Base-by-base conservation (phyloP, 129 eudicot genomes). In the Helichrysum umbraculigerum region DNA sequence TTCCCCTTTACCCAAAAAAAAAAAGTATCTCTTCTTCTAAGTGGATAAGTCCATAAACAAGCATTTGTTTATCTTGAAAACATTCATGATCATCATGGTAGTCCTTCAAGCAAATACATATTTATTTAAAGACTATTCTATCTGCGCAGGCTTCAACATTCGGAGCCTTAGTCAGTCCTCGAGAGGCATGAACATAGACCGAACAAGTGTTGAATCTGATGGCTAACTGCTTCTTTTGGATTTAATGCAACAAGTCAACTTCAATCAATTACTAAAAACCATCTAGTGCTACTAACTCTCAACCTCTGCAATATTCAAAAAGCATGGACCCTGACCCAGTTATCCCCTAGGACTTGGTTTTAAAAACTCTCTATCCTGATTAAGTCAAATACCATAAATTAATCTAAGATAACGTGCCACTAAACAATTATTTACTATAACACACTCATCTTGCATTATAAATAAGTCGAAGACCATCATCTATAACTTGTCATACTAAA, bases 251-350 rank as follows among this genome's bases (percentile, higher is more conserved):
- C 60, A 77, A 54, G 81, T 78, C 81, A 70, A 78, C 76, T 20
- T 78, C 63, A 61, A 78, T 41, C 70, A 69, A 7, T 61, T 39
- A 42, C 32, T 39, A 25, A 7, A 7, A 44, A 33, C 72, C 22
- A 61, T 60, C 82, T 30, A 71, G 57, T 56, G 30, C 82, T 78
- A 78, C 82, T 47, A 70, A 78, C 82, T 78, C 82, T 61, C 82
- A 78, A 78, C 81, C 75, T 78, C 76, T 77, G 44, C 61, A 52
- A 76, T 19, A 11, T 60, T 70, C 56, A 42, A 70, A 25, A 39
- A 10, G 44, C 52, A 50, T 50, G 4, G 35, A 65, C n/a, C 79
- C 32, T 63, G 70, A 62, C 78, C 70, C 60, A 72, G 64, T 71
- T 29, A 2, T 22, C 30, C 32, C 76, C 39, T 52, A 20, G 20